phyloP scores from a whole-genome alignment of 345 rosid genomes.

The Linum usitatissimum region DNA sequence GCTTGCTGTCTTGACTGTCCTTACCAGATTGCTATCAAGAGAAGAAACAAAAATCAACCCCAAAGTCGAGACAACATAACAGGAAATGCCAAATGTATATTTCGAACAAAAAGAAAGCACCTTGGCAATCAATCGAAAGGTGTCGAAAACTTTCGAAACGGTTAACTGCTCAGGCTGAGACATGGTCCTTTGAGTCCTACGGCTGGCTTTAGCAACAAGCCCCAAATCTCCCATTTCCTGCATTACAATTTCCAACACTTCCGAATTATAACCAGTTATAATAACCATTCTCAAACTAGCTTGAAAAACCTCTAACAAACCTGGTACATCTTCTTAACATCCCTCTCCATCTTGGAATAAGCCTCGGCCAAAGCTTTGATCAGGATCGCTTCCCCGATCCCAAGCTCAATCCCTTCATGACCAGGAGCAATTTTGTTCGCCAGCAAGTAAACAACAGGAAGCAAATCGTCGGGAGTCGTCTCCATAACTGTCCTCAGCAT shows the following conservation, averaged over 20 bases:
- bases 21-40: slow-evolving; percentile 69
- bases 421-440: slow-evolving; percentile 80
- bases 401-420: slow-evolving; percentile 86
- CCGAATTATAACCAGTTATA: slow-evolving; percentile 8
- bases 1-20: slow-evolving; percentile 92
- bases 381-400: slow-evolving; percentile 73
- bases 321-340: slow-evolving; percentile 58
- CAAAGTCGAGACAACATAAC: slow-evolving; percentile 5
- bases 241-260: neutral
- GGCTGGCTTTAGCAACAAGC: slow-evolving; percentile 88
- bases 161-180: slow-evolving; percentile 75
- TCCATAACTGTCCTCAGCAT: slow-evolving; percentile 73
- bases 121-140: slow-evolving; percentile 81
- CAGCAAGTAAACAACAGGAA: slow-evolving; percentile 52
- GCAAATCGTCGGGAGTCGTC: slow-evolving; percentile 68
- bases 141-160: slow-evolving; percentile 64
- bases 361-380: slow-evolving; percentile 79
- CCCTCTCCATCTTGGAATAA: slow-evolving; percentile 67
- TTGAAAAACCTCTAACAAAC: slow-evolving; percentile 18
- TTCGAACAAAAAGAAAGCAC: slow-evolving; percentile 20
- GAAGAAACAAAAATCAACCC: slow-evolving; percentile 3
- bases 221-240: slow-evolving; percentile 89
- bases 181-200: slow-evolving; percentile 86
- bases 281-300: neutral
- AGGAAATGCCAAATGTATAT: neutral